Conservation (phyloP, 2,329 filamentous ascomycete genomes). For the Colletotrichum magnum region DNA sequence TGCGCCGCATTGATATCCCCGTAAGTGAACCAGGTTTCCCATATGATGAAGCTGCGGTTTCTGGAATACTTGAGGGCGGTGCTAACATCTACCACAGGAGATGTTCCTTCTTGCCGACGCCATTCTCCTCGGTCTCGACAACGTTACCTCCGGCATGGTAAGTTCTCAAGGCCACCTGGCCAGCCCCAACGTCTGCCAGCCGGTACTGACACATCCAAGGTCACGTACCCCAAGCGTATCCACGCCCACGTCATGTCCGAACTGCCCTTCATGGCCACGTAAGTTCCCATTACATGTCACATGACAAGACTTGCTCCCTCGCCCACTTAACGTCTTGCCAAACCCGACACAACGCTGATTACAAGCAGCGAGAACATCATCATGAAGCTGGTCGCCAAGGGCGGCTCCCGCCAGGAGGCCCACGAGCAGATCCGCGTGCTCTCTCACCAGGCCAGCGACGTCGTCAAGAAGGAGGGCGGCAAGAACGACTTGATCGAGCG, state of each 20-base stretch:
- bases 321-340: not conserved
- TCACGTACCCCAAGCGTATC: constrained; percentile 78
- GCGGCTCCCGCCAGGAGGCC: constrained; percentile 81
- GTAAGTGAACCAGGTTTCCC: constrained; percentile 46
- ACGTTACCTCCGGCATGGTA: constrained; percentile 73
- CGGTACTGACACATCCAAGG: not conserved
- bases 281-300: no score
- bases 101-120: constrained; percentile 78
- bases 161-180: not conserved
- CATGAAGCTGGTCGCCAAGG: constrained; percentile 82
- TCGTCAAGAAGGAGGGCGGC: constrained; percentile 66
- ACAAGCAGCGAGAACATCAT: constrained; percentile 71
- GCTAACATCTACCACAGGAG: constrained; percentile 53
- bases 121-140: constrained; percentile 76
- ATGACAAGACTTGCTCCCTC: not conserved
- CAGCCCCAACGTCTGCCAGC: not conserved
- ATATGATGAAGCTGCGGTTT: constrained; percentile 53
- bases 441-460: constrained; percentile 79
- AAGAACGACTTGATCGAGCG: constrained; percentile 68
- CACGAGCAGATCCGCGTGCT: constrained; percentile 91
- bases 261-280: constrained; percentile 88
- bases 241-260: constrained; percentile 77
- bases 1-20: constrained; percentile 56
- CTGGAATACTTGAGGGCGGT: no score
- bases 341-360: not conserved